Conservation (phyloP, 2,329 filamentous ascomycete genomes). For the Aspergillus arachidicola region DNA sequence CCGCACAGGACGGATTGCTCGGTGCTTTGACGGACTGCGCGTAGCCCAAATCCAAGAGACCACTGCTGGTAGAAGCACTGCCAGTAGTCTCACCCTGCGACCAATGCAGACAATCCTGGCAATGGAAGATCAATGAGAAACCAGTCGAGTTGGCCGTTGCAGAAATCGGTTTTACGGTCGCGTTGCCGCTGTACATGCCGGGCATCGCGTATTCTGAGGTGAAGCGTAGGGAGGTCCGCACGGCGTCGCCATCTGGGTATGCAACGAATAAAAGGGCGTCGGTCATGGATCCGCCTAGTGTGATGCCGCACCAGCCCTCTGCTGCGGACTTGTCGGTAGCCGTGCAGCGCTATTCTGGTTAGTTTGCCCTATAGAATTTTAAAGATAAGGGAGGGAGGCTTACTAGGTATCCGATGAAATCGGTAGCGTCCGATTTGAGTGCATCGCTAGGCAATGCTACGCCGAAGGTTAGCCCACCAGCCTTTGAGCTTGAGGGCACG, state of each 20-base stretch:
- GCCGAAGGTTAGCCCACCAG: slow-evolving; percentile 9
- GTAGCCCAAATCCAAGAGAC: slow-evolving; percentile 56
- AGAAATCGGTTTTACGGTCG: slow-evolving; percentile 62
- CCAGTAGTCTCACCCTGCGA: slow-evolving; percentile 50
- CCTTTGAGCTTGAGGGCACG: background rate
- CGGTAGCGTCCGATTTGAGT: slow-evolving; percentile 7
- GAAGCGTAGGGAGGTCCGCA: slow-evolving; percentile 5
- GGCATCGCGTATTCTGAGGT: slow-evolving; percentile 58
- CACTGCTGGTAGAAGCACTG: slow-evolving; percentile 48
- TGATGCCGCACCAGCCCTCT: slow-evolving; percentile 10
- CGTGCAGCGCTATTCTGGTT: background rate
- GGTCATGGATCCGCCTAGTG: slow-evolving; percentile 9
- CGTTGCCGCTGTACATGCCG: slow-evolving; percentile 61
- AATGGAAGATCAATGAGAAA: slow-evolving; percentile 66
- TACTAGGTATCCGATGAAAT: slow-evolving; percentile 13
- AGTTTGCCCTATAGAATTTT: background rate
- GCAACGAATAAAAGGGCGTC: slow-evolving; percentile 3
- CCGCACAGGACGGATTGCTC: slow-evolving; percentile 3
- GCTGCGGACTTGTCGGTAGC: background rate
- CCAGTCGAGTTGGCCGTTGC: slow-evolving; percentile 59
- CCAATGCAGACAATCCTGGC: slow-evolving; percentile 59
- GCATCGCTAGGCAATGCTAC: slow-evolving; percentile 6
- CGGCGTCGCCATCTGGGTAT: background rate
- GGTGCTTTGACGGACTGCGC: slow-evolving; percentile 49
- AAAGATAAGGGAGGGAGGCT: background rate